Percentiles rank a stretch among this genome's conserved stretches.
Evolutionary conservation across 495 filamentous ascomycete genomes (phyloP).

Genomic region (Cercophora sp.): DNA sequence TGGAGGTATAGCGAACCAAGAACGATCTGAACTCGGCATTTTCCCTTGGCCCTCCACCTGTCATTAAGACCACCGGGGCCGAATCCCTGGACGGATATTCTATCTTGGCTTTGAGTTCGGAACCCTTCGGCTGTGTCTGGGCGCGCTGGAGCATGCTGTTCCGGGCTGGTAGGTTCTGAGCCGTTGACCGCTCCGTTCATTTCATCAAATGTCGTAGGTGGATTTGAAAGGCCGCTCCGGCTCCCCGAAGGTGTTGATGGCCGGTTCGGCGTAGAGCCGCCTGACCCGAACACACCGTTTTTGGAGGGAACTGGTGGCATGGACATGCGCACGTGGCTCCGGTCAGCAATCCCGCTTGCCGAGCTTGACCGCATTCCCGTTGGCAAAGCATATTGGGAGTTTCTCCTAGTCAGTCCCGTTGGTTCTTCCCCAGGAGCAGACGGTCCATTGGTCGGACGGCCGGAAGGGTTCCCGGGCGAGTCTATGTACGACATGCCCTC

Average conservation of each 20-base stretch:
- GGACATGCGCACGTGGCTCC: slow-evolving; percentile 66
- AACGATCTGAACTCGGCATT: slow-evolving; percentile 73
- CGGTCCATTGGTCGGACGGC: slow-evolving; percentile 28
- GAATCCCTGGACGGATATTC: slow-evolving; percentile 79
- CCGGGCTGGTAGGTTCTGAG: slow-evolving; percentile 30
- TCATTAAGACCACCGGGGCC: slow-evolving; percentile 70
- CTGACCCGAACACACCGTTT: slow-evolving; percentile 32
- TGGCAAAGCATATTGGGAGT: slow-evolving; percentile 50
- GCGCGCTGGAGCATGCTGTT: slow-evolving; percentile 26
- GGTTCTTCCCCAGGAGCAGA: slow-evolving; percentile 35
- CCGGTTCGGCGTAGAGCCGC: slow-evolving; percentile 45
- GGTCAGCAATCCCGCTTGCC: slow-evolving; percentile 42
- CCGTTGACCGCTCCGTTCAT: slow-evolving; percentile 43
- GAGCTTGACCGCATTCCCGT: slow-evolving; percentile 44
- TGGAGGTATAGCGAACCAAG: slow-evolving; percentile 83
- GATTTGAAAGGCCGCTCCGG: slow-evolving; percentile 49
- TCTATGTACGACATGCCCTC: slow-evolving; percentile 77
- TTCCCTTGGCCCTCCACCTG: slow-evolving; percentile 74
- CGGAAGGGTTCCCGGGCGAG: slow-evolving; percentile 56
- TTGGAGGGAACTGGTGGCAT: slow-evolving; percentile 57
- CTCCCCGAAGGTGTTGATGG: slow-evolving; percentile 47
- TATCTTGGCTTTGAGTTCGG: slow-evolving; percentile 61
- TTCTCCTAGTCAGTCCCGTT: slow-evolving; percentile 41
- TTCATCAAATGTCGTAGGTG: slow-evolving; percentile 70
- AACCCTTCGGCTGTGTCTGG: slow-evolving; percentile 33